phyloP scores from a whole-genome alignment of 176 grass and related monocot species.

The Zizania latifolia region DNA sequence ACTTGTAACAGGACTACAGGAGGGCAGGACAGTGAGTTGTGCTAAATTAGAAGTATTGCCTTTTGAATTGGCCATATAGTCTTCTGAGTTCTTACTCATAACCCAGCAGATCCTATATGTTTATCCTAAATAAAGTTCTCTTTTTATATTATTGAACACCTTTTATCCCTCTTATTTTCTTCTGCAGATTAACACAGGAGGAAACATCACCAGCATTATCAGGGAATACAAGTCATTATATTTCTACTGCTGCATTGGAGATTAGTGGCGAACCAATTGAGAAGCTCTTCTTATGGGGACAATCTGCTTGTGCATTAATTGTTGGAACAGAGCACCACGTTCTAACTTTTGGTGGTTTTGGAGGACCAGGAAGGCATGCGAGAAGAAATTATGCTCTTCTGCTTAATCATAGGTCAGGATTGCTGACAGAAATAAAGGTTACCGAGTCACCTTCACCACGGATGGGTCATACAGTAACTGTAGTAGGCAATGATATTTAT shows the following conservation, averaged over 20 bases:
- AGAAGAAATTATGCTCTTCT: conserved; percentile 63
- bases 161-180: conserved; percentile 15
- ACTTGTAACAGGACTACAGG: background rate
- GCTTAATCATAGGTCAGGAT: conserved; percentile 56
- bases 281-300: conserved; percentile 92
- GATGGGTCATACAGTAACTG: conserved; percentile 74
- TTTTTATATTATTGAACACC: conserved; percentile 1
- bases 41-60: background rate
- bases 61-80: background rate
- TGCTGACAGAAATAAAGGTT: conserved; percentile 49
- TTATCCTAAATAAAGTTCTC: background rate
- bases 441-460: conserved; percentile 52
- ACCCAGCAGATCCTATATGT: background rate
- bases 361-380: conserved; percentile 79
- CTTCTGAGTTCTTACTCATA: conserved; percentile 12
- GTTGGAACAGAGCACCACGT: conserved; percentile 34
- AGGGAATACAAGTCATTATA: conserved; percentile 28
- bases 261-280: conserved; percentile 68
- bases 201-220: conserved; percentile 27
- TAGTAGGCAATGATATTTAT: conserved; percentile 54
- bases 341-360: conserved; percentile 90
- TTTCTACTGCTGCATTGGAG: conserved; percentile 46
- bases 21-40: background rate
- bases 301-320: conserved; percentile 54
- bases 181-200: conserved; percentile 50